Percentiles rank a stretch among this genome's conserved stretches.
phyloP scores from a whole-genome alignment of 2,329 filamentous ascomycete genomes.

The Talaromyces sp. region DNA sequence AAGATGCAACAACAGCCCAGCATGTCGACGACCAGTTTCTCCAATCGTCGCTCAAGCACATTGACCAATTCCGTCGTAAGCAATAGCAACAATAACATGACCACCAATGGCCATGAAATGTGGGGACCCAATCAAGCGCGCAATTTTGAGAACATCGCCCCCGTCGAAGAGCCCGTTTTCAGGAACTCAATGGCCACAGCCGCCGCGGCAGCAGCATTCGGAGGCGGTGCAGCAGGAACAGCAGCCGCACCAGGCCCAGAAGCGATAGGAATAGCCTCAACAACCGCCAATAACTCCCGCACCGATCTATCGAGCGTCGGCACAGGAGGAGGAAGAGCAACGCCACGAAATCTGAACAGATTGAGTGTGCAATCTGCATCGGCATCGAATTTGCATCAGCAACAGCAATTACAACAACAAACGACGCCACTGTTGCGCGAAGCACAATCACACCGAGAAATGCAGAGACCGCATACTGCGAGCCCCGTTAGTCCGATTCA shows the following conservation, averaged over 20 bases:
- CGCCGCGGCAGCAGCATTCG: constrained; percentile 5
- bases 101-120: constrained; percentile 7
- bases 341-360: neutral
- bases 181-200: constrained; percentile 6
- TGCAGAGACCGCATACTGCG: neutral
- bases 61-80: constrained; percentile 1
- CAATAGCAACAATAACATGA: neutral
- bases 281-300: constrained; percentile 15
- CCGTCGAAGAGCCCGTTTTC: constrained; percentile 16
- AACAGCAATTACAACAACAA: neutral
- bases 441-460: neutral
- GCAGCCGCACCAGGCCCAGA: neutral
- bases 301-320: constrained; percentile 12
- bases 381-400: constrained; percentile 5
- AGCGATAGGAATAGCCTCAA: neutral
- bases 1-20: constrained; percentile 10
- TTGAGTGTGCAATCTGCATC: constrained; percentile 12
- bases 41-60: constrained; percentile 9
- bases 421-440: neutral
- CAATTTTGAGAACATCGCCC: constrained; percentile 17
- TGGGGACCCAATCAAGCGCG: constrained; percentile 22
- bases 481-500: constrained; percentile 15
- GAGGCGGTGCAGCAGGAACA: neutral
- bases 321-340: constrained; percentile 9
- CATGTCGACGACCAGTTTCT: constrained; percentile 14